phyloP scores from a whole-genome alignment of 257 asterid species.

The Nicotiana sylvestris region DNA sequence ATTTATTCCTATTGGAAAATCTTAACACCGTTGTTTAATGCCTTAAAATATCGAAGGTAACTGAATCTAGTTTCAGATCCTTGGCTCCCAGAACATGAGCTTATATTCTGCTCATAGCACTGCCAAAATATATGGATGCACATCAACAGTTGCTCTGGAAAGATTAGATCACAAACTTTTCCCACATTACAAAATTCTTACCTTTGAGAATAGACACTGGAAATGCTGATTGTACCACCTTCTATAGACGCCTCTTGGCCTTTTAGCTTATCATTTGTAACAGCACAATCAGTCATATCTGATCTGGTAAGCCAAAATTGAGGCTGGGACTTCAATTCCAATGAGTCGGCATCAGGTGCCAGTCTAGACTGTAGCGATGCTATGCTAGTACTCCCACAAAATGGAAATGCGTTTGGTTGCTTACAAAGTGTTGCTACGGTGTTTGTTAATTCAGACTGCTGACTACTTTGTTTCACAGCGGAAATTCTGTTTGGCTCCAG shows the following conservation, averaged over 20 bases:
- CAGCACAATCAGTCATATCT: constrained; percentile 27
- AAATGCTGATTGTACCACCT: constrained; percentile 76
- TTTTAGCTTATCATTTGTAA: constrained; percentile 33
- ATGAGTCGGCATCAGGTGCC: constrained; percentile 35
- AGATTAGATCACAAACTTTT: too few species aligned
- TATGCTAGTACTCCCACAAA: constrained; percentile 35
- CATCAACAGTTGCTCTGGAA: too few species aligned
- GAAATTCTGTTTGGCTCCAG: constrained; percentile 58
- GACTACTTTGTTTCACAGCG: constrained; percentile 42
- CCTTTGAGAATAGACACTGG: constrained; percentile 81
- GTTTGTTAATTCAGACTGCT: constrained; percentile 37
- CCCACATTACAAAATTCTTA: constrained; percentile 20
- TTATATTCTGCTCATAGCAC: too few species aligned
- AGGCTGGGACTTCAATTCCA: constrained; percentile 37
- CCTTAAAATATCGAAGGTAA: too few species aligned
- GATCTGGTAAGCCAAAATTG: constrained; percentile 33
- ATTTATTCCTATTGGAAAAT: too few species aligned
- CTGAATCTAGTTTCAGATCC: too few species aligned
- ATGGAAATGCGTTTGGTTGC: constrained; percentile 34
- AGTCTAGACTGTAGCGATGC: constrained; percentile 37
- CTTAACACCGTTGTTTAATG: too few species aligned
- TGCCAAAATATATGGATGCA: too few species aligned
- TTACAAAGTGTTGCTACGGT: constrained; percentile 32
- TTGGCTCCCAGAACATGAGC: too few species aligned
- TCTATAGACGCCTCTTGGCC: constrained; percentile 52